Conservation (phyloP, 208 protist species). For the Leishmania lainsoni region DNA sequence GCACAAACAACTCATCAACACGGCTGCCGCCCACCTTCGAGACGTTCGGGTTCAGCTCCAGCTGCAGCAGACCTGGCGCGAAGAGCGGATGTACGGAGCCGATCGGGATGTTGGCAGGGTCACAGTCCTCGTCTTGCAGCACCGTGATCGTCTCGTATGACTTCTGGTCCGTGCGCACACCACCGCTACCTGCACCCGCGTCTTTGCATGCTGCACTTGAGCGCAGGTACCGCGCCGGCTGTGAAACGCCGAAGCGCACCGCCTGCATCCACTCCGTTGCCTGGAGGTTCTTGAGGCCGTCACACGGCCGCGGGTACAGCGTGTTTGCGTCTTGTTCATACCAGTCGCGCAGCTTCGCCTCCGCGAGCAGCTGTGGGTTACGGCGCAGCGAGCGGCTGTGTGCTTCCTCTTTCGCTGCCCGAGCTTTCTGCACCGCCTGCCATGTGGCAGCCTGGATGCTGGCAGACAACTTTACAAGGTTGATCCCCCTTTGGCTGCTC, state of each 20-base stretch:
- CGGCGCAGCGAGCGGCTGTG: conserved; percentile 59
- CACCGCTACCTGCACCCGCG: not conserved
- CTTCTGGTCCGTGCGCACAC: not conserved
- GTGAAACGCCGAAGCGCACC: conserved; percentile 60
- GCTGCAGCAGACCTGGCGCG: conserved; percentile 64
- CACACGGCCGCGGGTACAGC: conserved; percentile 54
- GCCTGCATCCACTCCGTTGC: conserved; percentile 85
- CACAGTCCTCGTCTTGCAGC: conserved; percentile 49
- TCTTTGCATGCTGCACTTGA: not conserved
- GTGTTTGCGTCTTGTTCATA: conserved; percentile 81
- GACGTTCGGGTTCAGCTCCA: conserved; percentile 43
- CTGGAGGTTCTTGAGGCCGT: conserved; percentile 57
- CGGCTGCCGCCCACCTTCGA: conserved; percentile 14
- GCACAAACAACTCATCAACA: conserved; percentile 42
- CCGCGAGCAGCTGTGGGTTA: conserved; percentile 49
- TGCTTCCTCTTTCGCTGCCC: conserved; percentile 71
- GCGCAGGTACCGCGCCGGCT: conserved; percentile 24
- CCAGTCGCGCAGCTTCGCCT: conserved; percentile 62
- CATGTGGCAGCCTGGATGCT: conserved; percentile 76
- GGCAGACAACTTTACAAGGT: conserved; percentile 55
- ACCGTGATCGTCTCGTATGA: conserved; percentile 19
- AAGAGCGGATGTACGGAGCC: conserved; percentile 73
- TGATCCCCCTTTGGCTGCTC: conserved; percentile 27
- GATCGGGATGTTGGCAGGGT: conserved; percentile 62
- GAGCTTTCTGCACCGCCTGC: conserved; percentile 64